Evolutionary conservation across 208 protist genomes (phyloP), one percentile per base, ranked within the genome.

Genomic region (Leishmania guyanensis): DNA sequence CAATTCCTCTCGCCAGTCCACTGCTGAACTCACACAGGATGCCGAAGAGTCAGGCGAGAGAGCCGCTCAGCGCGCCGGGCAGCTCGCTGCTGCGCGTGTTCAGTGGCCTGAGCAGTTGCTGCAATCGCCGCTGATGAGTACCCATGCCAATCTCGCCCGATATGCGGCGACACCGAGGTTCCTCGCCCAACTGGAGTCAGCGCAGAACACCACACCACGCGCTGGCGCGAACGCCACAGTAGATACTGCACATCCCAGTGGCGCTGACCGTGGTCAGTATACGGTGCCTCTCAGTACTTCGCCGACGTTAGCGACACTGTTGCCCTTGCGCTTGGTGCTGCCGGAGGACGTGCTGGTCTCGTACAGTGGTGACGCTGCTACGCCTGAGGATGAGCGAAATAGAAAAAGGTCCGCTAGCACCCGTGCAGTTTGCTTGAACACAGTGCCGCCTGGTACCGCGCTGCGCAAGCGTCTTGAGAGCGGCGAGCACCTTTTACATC

Each of bases 91-190:
- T 1, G 54, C 64, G 53, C 69, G 54, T n/a, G 80, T 75, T 4
- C 80, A 71, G n/a, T 84, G 80, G 80, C 75, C 80, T 29, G 80
- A 80, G 36, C 75, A 84, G 75, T 53, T 84, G 9, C 69, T 84
- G 74, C 75, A 53, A 9, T 36, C 46, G 0, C 80, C 80, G 9
- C 75, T 80, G 68, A 69, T 84, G 65, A 84, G 80, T 58, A 80
- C 29, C 6, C 69, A 80, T 70, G 39, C 75, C 8, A 71, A 48
- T n/a, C 75, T 84, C 16, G 50, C 56, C n/a, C 58, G 66, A 12
- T 71, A 76, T 53, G 65, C 75, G 3, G 29, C 48, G n/a, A 77
- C 69, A 3, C 80, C 80, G 0, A 5, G 14, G 29, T 22, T 79
- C 10, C 46, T 79, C 33, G 12, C 36, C 33, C 65, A 68, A 39